phyloP scores from a whole-genome alignment of 2,329 filamentous ascomycete genomes.

The Aspergillus brasiliensis region DNA sequence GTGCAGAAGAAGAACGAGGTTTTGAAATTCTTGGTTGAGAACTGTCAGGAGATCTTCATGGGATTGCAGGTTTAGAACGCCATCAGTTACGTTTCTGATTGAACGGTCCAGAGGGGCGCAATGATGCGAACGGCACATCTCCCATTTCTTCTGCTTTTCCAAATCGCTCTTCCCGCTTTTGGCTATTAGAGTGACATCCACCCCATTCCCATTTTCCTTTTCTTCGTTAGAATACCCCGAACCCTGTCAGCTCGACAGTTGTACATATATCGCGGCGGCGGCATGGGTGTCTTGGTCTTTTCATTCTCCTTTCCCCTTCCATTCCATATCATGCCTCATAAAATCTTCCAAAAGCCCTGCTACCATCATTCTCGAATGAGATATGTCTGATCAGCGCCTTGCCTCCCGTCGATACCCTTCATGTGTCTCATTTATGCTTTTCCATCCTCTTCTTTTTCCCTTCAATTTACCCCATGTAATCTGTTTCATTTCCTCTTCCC shows the following conservation, averaged over 20 bases:
- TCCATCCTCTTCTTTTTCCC: not conserved
- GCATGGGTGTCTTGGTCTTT: constrained; percentile 10
- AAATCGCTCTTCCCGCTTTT: constrained; percentile 7
- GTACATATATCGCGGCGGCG: constrained; percentile 29
- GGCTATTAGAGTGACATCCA: not conserved
- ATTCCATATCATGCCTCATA: not conserved
- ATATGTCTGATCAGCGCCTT: constrained; percentile 17
- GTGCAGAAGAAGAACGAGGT: constrained; percentile 91
- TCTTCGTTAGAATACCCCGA: constrained; percentile 16
- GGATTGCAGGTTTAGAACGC: constrained; percentile 34
- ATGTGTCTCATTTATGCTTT: constrained; percentile 18
- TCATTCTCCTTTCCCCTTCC: constrained; percentile 2
- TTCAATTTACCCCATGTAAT: constrained; percentile 15
- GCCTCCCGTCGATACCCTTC: constrained; percentile 36
- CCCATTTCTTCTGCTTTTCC: constrained; percentile 9
- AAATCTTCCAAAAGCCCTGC: constrained; percentile 14
- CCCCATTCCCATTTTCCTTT: constrained; percentile 7
- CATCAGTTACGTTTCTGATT: not conserved
- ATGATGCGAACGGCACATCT: constrained; percentile 12
- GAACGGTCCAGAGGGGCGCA: constrained; percentile 7
- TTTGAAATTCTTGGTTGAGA: constrained; percentile 90
- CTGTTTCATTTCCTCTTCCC: constrained; percentile 17
- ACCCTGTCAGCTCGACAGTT: constrained; percentile 18
- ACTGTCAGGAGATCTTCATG: constrained; percentile 78
- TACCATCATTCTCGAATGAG: constrained; percentile 19